Evolutionary conservation across 352 stramenopile species (phyloP).

Genomic region (Globisporangium acanthophoron): DNA sequence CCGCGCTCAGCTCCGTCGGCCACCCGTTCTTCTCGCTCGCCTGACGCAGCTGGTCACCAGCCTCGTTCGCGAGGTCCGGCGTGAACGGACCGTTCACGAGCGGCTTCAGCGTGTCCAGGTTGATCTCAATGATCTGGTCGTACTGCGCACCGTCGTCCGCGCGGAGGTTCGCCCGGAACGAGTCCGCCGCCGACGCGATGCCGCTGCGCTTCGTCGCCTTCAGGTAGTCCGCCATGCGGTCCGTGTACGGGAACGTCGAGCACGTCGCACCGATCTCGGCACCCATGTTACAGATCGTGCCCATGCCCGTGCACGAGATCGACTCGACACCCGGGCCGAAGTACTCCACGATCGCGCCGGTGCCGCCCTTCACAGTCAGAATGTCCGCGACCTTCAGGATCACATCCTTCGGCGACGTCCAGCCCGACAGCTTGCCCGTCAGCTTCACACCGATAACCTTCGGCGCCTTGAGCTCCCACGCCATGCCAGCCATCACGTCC

Average conservation of each 20-base stretch:
- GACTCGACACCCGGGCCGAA: slow-evolving; percentile 90
- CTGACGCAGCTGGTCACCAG: slow-evolving; percentile 58
- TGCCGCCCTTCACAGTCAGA: slow-evolving; percentile 92
- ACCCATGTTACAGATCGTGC: slow-evolving; percentile 95
- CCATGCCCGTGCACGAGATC: slow-evolving; percentile 93
- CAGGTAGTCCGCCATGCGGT: slow-evolving; percentile 91
- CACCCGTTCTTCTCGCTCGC: slow-evolving; percentile 86
- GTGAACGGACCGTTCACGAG: slow-evolving; percentile 92
- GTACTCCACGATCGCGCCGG: slow-evolving; percentile 92
- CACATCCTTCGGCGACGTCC: slow-evolving; percentile 92
- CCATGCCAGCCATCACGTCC: slow-evolving; percentile 93
- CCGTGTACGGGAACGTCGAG: slow-evolving; percentile 92
- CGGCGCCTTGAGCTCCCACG: slow-evolving; percentile 93
- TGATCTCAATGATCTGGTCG: slow-evolving; percentile 93
- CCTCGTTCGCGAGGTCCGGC: slow-evolving; percentile 85
- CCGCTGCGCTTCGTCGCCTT: slow-evolving; percentile 84
- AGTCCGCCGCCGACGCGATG: slow-evolving; percentile 86
- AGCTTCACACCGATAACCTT: slow-evolving; percentile 94
- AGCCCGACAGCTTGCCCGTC: slow-evolving; percentile 90
- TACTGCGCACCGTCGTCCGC: slow-evolving; percentile 90
- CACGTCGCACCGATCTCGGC: slow-evolving; percentile 92
- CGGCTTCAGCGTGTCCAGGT: slow-evolving; percentile 87
- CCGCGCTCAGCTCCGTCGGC: slow-evolving; percentile 86
- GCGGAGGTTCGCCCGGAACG: slow-evolving; percentile 82
- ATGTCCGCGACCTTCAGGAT: slow-evolving; percentile 94